phyloP scores from a whole-genome alignment of 495 filamentous ascomycete species.

The Sporormia fimetaria region DNA sequence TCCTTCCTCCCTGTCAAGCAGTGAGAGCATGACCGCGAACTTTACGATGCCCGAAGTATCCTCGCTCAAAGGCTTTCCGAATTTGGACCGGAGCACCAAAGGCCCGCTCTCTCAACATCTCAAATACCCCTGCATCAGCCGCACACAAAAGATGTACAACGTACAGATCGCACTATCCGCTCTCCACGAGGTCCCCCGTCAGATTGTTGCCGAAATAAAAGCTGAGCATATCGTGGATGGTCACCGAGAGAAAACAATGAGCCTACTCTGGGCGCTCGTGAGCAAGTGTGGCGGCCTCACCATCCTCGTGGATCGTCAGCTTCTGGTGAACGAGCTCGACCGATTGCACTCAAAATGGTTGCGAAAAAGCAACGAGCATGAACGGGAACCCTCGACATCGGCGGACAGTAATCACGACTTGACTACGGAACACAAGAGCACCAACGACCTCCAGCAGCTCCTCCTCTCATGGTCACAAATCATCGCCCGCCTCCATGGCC shows the following conservation, averaged over 20 bases:
- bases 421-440: conserved; percentile 17
- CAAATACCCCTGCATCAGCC: conserved; percentile 47
- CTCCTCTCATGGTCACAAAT: conserved; percentile 46
- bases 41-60: conserved; percentile 34
- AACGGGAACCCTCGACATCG: conserved; percentile 11
- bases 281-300: conserved; percentile 44
- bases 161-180: conserved; percentile 48
- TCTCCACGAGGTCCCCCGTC: conserved; percentile 34
- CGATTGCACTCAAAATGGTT: conserved; percentile 22
- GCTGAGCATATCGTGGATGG: conserved; percentile 57
- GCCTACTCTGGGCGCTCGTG: conserved; percentile 51
- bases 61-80: conserved; percentile 29
- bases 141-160: conserved; percentile 51
- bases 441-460: conserved; percentile 33
- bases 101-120: conserved; percentile 47
- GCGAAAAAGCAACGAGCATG: conserved; percentile 23
- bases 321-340: conserved; percentile 42
- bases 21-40: conserved; percentile 29
- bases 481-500: conserved; percentile 38
- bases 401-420: conserved; percentile 16
- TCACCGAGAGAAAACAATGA: conserved; percentile 55
- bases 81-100: conserved; percentile 21
- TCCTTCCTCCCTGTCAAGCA: conserved; percentile 22
- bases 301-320: conserved; percentile 44
- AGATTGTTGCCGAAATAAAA: conserved; percentile 34